A percentile compares a stretch with the other conserved stretches of the same genome.
phyloP scores from a whole-genome alignment of 495 filamentous ascomycete species.

The Aspergillus cavernicola region DNA sequence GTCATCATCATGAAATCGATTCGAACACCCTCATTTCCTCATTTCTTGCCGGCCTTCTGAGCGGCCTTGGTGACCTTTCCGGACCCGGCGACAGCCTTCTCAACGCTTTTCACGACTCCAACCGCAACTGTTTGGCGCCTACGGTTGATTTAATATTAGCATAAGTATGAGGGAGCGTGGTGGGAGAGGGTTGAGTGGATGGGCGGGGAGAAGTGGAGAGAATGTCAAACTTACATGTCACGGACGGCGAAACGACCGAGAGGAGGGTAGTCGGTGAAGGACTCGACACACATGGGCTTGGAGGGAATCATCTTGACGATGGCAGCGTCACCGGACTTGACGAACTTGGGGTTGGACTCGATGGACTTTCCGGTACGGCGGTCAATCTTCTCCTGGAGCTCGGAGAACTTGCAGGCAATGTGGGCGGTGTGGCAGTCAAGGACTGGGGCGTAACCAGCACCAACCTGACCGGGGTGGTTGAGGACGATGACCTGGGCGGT shows the following conservation, averaged over 20 bases:
- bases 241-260: constrained; percentile 98
- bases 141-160: neutral
- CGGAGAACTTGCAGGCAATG: constrained; percentile 99
- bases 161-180: neutral
- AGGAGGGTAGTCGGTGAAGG: constrained; percentile 99
- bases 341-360: constrained; percentile 89
- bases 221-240: constrained; percentile 47
- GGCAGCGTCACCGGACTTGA: constrained; percentile 99
- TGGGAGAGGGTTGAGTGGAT: neutral
- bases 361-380: constrained; percentile 99
- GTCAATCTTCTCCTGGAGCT: constrained; percentile 99
- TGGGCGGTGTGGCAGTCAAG: constrained; percentile 99
- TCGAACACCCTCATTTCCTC: too few relatives aligned
- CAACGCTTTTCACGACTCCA: constrained; percentile 89
- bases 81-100: constrained; percentile 57
- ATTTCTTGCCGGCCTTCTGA: constrained; percentile 41
- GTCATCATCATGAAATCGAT: too few relatives aligned
- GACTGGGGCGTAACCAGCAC: constrained; percentile 97
- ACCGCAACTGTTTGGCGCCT: constrained; percentile 85
- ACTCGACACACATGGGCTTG: constrained; percentile 99
- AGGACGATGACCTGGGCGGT: constrained; percentile 99
- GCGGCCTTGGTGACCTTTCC: constrained; percentile 77
- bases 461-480: constrained; percentile 99
- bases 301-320: constrained; percentile 99
- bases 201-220: neutral